Base-by-base conservation (phyloP, 1,139 yeast genomes). In the Candida labiduridarum region DNA sequence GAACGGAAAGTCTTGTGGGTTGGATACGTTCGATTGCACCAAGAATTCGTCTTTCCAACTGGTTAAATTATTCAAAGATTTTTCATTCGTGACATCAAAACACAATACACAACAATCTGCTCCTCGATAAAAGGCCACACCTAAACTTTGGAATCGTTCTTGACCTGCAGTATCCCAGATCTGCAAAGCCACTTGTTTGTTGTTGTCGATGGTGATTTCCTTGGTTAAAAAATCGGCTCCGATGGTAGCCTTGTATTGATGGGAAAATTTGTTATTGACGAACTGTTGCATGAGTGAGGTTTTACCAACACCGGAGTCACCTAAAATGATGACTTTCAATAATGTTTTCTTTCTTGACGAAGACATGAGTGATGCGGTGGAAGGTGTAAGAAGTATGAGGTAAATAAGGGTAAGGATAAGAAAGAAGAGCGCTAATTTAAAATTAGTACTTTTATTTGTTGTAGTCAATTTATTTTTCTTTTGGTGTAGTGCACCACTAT, bases 81-180 rank as follows among this genome's bases (percentile, higher is more conserved):
- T 91, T 56, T 89, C 87, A 70, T 92, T 92, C 55, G 96, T 91
- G 46, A 94, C 97, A 65, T 92, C 98, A 68, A 87, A 92, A 59
- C 95, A 96, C 55, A 94, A 79, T 9, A 94, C 98, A 71, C 99
- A 94, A 70, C 99, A 94, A 69, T 94, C 99, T 0, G 99, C 97
- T 35, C 99, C 99, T 60, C 99, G 79, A 69, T 94, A 94, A 68
- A 94, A 94, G 1, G 99, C 99, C 44, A 94, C 98, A 15, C 99
- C 99, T 56, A 94, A 78, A 53, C 96, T 86, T 71, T 94, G 99
- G 76, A 94, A 94, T 59, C 99, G 78, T 71, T 94, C 99, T 74
- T 94, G 99, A 30, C 99, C 99, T 2, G 99, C 99, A 41, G 99
- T 94, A 66, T 94, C 99, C 99, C 99, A 94, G 50, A 94, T 84